phyloP scores from a whole-genome alignment of 768 basidiomycete genomes.

The Termitomyces sp. region DNA sequence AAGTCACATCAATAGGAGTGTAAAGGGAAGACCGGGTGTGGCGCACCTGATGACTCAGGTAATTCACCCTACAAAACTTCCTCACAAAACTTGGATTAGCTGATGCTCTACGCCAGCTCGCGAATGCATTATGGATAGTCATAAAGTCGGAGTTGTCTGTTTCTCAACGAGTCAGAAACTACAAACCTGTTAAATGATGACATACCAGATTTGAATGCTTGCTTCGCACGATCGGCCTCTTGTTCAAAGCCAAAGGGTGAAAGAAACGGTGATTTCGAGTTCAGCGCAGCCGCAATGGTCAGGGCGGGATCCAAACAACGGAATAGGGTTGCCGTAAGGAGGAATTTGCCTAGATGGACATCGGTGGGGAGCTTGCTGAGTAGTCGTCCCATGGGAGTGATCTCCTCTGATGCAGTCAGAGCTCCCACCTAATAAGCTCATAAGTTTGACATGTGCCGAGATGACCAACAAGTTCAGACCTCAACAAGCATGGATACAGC shows the following conservation, averaged over 20 bases:
- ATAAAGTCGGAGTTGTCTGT: slow-evolving; percentile 93
- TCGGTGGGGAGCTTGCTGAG: slow-evolving; percentile 93
- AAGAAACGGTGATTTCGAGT: slow-evolving; percentile 91
- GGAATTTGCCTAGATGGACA: slow-evolving; percentile 92
- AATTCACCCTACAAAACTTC: slow-evolving; percentile 79
- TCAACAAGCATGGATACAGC: slow-evolving; percentile 91
- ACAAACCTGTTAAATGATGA: not conserved
- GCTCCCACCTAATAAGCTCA: slow-evolving; percentile 63
- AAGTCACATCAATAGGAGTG: not conserved
- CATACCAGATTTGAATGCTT: slow-evolving; percentile 72
- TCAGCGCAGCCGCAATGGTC: slow-evolving; percentile 90
- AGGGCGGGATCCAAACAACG: slow-evolving; percentile 94
- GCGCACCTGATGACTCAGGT: slow-evolving; percentile 77
- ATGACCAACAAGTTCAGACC: slow-evolving; percentile 33
- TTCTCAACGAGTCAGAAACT: not conserved
- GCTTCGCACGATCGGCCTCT: slow-evolving; percentile 83
- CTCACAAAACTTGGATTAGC: slow-evolving; percentile 57
- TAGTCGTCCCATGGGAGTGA: slow-evolving; percentile 89
- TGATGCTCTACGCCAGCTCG: slow-evolving; percentile 79
- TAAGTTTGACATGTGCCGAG: not conserved
- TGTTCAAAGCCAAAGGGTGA: slow-evolving; percentile 84
- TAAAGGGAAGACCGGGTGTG: not conserved
- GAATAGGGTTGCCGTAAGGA: slow-evolving; percentile 80
- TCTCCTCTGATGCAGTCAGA: slow-evolving; percentile 80
- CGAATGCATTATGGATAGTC: slow-evolving; percentile 88